Percentiles rank a stretch among this genome's conserved stretches.
These are phyloP conservation scores for Marasmius tenuissimus DNA, from an alignment of 1,284 basidiomycete genomes.

Conservation along the genomic window DNA sequence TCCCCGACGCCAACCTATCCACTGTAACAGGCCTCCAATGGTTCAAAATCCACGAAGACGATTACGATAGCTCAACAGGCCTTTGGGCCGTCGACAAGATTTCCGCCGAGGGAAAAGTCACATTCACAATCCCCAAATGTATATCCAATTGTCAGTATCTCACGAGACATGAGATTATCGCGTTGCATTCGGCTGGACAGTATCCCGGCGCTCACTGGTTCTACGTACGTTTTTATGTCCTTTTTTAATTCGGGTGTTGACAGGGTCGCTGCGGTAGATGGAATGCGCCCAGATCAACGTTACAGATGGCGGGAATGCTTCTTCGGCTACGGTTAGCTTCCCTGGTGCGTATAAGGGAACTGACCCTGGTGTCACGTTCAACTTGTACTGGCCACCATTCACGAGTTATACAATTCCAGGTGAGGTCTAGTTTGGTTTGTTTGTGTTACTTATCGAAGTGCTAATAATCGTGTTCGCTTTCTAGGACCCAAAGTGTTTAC, in stretches of 20 bases:
- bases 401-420: slow-evolving; percentile 41
- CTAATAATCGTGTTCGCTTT: neutral
- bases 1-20: slow-evolving; percentile 41
- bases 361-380: slow-evolving; percentile 42
- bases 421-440: slow-evolving; percentile 10
- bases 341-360: slow-evolving; percentile 47
- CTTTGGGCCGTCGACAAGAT: slow-evolving; percentile 49
- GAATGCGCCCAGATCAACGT: slow-evolving; percentile 41
- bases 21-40: slow-evolving; percentile 44
- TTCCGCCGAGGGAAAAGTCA: slow-evolving; percentile 53
- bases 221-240: slow-evolving; percentile 32
- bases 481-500: neutral
- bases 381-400: slow-evolving; percentile 32
- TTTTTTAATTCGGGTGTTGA: no score
- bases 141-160: slow-evolving; percentile 40
- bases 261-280: slow-evolving; percentile 25
- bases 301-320: slow-evolving; percentile 40
- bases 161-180: neutral
- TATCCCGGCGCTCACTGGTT: slow-evolving; percentile 57
- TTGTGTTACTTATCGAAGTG: neutral
- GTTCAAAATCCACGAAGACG: slow-evolving; percentile 45
- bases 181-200: slow-evolving; percentile 29
- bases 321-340: slow-evolving; percentile 50
- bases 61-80: slow-evolving; percentile 30
- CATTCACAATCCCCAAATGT: slow-evolving; percentile 50